These are phyloP conservation scores for Epichloe brachyelytri DNA, from an alignment of 2,329 filamentous ascomycete genomes.

Conservation along the genomic window DNA sequence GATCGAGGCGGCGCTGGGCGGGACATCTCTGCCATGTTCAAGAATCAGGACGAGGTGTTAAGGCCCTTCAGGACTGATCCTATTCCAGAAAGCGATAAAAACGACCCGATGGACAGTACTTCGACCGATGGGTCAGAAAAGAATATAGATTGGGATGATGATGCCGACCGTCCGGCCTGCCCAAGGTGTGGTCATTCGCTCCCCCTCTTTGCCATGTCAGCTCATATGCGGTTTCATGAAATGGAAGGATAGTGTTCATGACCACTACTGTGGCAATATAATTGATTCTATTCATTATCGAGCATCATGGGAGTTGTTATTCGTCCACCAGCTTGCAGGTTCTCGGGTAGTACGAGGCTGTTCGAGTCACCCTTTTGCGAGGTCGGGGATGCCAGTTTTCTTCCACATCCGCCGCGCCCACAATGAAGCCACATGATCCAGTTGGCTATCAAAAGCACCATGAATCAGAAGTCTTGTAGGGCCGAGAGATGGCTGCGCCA, in stretches of 20 bases:
- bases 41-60: conserved; percentile 54
- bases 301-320: background rate
- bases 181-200: conserved; percentile 38
- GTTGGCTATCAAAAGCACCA: background rate
- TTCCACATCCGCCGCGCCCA: background rate
- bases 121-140: conserved; percentile 10
- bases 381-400: background rate
- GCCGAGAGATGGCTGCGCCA: background rate
- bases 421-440: background rate
- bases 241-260: conserved; percentile 12
- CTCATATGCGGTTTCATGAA: conserved; percentile 33
- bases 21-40: conserved; percentile 77
- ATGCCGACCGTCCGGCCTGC: conserved; percentile 22
- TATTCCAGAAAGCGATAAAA: conserved; percentile 18
- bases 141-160: conserved; percentile 17
- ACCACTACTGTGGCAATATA: background rate
- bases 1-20: conserved; percentile 45
- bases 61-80: conserved; percentile 46
- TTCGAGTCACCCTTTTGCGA: background rate
- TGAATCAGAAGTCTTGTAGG: background rate
- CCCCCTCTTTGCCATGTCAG: conserved; percentile 43
- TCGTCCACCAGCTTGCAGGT: background rate
- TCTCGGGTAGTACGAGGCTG: conserved; percentile 1
- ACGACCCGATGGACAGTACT: conserved; percentile 15
- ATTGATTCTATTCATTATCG: background rate